phyloP scores from a whole-genome alignment of 2,329 filamentous ascomycete genomes.

The Penicillium polonicum region DNA sequence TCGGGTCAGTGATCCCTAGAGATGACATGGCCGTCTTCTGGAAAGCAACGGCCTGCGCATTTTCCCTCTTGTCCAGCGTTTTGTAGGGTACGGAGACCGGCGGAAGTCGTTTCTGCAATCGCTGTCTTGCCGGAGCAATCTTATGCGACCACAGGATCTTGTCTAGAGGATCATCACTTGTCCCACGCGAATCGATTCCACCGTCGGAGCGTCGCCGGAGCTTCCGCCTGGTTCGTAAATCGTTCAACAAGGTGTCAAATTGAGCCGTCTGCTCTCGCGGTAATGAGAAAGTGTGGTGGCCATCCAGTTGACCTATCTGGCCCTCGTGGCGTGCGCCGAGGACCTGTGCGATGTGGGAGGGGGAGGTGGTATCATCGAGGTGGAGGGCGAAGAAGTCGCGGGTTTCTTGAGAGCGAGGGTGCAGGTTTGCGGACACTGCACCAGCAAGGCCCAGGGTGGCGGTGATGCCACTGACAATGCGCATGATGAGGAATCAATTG shows the following conservation, averaged over 20 bases:
- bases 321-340: slow-evolving; percentile 81
- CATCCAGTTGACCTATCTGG: slow-evolving; percentile 69
- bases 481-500: slow-evolving; percentile 17
- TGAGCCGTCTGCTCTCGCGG: slow-evolving; percentile 56
- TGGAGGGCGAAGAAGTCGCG: slow-evolving; percentile 95
- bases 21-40: slow-evolving; percentile 61
- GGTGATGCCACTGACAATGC: slow-evolving; percentile 48
- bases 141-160: slow-evolving; percentile 77
- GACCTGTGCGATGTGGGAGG: slow-evolving; percentile 65
- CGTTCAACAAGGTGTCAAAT: slow-evolving; percentile 52
- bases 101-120: slow-evolving; percentile 59
- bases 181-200: not conserved
- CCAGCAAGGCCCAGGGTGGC: slow-evolving; percentile 39
- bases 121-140: slow-evolving; percentile 59
- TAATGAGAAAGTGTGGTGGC: slow-evolving; percentile 85
- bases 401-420: slow-evolving; percentile 68
- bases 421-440: slow-evolving; percentile 50
- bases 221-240: slow-evolving; percentile 58
- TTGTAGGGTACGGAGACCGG: slow-evolving; percentile 34
- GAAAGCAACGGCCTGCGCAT: slow-evolving; percentile 53
- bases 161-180: slow-evolving; percentile 60
- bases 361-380: slow-evolving; percentile 65
- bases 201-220: slow-evolving; percentile 53
- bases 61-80: slow-evolving; percentile 45
- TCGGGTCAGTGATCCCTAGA: slow-evolving; percentile 81